Percentiles rank a stretch among this genome's conserved stretches.
Evolutionary conservation across 805 yeast species (phyloP).

Genomic region (Wickerhamomyces alni): DNA sequence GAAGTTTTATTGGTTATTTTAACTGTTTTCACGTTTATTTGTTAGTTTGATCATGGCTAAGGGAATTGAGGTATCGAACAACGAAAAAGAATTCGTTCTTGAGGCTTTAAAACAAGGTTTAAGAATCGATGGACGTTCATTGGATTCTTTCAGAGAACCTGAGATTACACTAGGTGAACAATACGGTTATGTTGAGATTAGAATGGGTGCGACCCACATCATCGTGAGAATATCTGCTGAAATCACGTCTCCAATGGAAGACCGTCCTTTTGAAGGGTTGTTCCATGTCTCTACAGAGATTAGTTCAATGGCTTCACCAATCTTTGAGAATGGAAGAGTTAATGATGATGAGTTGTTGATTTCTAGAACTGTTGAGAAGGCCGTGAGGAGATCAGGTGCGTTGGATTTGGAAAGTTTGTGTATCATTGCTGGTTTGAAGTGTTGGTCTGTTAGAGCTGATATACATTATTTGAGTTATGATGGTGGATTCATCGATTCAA

Average conservation of each 20-base stretch:
- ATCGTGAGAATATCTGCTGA: conserved; percentile 70
- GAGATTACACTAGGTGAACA: conserved; percentile 61
- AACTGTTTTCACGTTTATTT: too few species aligned
- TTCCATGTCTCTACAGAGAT: conserved; percentile 82
- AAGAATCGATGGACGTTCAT: conserved; percentile 64
- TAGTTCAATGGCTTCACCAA: conserved; percentile 84
- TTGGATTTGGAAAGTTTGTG: conserved; percentile 87
- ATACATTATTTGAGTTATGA: conserved; percentile 85
- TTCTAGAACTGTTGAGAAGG: conserved; percentile 81
- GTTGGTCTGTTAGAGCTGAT: conserved; percentile 90
- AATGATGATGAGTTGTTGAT: conserved; percentile 80
- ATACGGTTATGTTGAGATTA: conserved; percentile 76
- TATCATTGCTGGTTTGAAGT: conserved; percentile 82
- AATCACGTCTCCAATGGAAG: conserved; percentile 76
- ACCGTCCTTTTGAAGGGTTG: conserved; percentile 89
- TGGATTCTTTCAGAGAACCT: conserved; percentile 60
- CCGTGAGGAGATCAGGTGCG: conserved; percentile 85
- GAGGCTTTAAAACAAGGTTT: conserved; percentile 56
- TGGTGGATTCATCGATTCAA: conserved; percentile 88
- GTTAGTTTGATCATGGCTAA: conserved; percentile 43
- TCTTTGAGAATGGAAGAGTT: conserved; percentile 65
- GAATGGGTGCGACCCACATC: conserved; percentile 69
- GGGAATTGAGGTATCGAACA: conserved; percentile 53
- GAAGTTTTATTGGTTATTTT: too few species aligned
- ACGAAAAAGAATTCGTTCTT: conserved; percentile 56